phyloP scores from a whole-genome alignment of 2,329 filamentous ascomycete genomes.

The Leptoxyphium fumago region DNA sequence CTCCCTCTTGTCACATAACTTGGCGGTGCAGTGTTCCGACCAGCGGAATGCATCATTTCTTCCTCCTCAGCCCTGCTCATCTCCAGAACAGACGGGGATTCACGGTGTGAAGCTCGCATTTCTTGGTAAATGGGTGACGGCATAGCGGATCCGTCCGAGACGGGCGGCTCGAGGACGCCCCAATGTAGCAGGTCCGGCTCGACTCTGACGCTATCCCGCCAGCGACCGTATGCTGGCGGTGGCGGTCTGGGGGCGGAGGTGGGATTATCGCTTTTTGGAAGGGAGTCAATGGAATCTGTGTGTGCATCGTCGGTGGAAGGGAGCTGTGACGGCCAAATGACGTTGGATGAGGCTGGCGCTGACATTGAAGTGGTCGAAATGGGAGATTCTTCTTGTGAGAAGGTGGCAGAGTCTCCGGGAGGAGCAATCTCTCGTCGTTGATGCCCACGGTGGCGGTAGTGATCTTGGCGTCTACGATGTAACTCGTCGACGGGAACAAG shows the following conservation, averaged over 20 bases:
- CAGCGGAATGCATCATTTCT: background rate
- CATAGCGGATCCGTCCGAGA: conserved; percentile 10
- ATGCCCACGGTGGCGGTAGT: conserved; percentile 11
- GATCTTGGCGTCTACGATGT: conserved; percentile 6
- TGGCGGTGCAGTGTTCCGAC: conserved; percentile 6
- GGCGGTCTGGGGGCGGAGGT: conserved; percentile 25
- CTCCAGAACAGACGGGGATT: conserved; percentile 1
- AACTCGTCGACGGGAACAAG: conserved; percentile 3
- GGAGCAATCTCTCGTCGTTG: conserved; percentile 31
- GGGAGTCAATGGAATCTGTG: background rate
- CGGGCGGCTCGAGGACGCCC: conserved; percentile 25
- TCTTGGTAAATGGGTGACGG: conserved; percentile 20
- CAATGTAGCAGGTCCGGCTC: conserved; percentile 72
- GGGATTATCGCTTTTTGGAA: background rate
- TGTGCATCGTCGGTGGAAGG: conserved; percentile 6
- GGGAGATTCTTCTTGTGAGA: conserved; percentile 43
- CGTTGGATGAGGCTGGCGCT: conserved; percentile 51
- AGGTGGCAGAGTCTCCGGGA: background rate
- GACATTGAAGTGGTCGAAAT: conserved; percentile 60
- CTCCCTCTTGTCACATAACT: conserved; percentile 16
- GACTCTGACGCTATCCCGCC: conserved; percentile 69
- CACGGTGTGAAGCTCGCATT: conserved; percentile 4
- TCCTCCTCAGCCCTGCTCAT: background rate
- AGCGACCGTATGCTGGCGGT: conserved; percentile 75
- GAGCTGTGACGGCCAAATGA: conserved; percentile 15